These are phyloP conservation scores for Symbiodinium natans DNA, from an alignment of 73 alveolate species.

Conservation along the genomic window DNA sequence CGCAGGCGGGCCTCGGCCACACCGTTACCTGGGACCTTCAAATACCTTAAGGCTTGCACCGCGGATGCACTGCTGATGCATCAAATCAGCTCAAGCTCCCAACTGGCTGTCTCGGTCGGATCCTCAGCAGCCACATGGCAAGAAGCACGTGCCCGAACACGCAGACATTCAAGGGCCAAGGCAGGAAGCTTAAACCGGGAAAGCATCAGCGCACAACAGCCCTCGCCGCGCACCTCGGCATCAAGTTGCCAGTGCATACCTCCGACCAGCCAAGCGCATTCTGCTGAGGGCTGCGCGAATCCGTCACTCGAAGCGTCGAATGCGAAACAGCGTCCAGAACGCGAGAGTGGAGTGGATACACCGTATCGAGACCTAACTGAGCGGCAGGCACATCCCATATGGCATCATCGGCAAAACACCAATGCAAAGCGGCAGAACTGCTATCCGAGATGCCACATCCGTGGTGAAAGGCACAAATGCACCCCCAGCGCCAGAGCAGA, in stretches of 20 bases:
- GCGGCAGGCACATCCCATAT: too few species aligned
- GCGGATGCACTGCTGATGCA: too few species aligned
- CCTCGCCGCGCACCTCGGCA: not conserved
- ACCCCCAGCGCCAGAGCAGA: not conserved
- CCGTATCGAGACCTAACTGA: too few species aligned
- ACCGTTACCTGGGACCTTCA: too few species aligned
- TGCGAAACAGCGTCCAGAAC: not conserved
- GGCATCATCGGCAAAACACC: not conserved
- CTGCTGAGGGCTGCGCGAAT: not conserved
- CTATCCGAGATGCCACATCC: not conserved
- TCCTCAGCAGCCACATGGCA: not conserved
- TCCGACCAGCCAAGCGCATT: not conserved
- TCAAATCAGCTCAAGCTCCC: too few species aligned
- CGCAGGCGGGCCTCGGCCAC: not conserved
- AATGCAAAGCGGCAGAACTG: not conserved
- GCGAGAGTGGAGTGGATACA: not conserved
- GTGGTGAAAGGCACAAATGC: not conserved
- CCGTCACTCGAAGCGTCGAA: not conserved
- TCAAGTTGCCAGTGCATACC: not conserved
- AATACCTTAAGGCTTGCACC: not conserved
- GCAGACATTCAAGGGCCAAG: not conserved
- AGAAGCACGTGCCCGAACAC: not conserved
- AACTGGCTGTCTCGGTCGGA: not conserved
- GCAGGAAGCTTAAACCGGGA: not conserved
- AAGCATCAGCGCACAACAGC: not conserved